Evolutionary conservation across 2,329 filamentous ascomycete species (phyloP), one percentile per base, ranked within the genome.

Genomic region (Aotearoamyces nothofagi): DNA sequence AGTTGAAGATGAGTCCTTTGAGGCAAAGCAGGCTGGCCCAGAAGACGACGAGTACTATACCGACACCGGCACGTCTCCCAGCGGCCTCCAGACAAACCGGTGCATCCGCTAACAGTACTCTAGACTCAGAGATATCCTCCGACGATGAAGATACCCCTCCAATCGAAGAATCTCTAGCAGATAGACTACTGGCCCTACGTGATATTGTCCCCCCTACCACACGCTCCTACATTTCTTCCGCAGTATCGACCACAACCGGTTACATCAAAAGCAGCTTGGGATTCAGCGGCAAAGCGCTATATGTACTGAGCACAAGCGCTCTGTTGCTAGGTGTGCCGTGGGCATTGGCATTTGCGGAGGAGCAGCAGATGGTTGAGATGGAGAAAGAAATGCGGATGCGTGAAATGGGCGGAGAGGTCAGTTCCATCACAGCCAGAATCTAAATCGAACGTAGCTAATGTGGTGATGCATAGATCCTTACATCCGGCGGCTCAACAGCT

Each of bases 321-420:
- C 69, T 98, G 50, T 63, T 98, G 51, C 60, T 96, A 39, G 86
- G 84, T 44, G 83, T 96, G 29, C 90, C 90, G 32, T 96, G 84
- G 66, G 86, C 84, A 34, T 64, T 98, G 43, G 87, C 84, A 33
- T 87, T 84, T 52, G 76, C 79, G 39, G 90, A 98, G 65, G 90
- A 98, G 64, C 84, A 94, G 66, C 82, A 93, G 63, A 74, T 92
- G 53, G 66, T 87, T 40, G 87, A 93, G 63, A 92, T 94, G 83
- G 90, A 98, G 72, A 75, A 84, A 56, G 87, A 94, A 63, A 84
- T 86, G 70, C 76, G 79, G 56, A 90, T 93, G 82, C 79, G 90
- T 55, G 82, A 93, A 69, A 72, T 79, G 49, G 83, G 83, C 39
- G 77, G 79, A 50, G 82, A 93, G 63, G 71, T 77, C 42, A 27